Base-by-base conservation (phyloP, 1,139 yeast species). In the Geotrichum bryndzae region DNA sequence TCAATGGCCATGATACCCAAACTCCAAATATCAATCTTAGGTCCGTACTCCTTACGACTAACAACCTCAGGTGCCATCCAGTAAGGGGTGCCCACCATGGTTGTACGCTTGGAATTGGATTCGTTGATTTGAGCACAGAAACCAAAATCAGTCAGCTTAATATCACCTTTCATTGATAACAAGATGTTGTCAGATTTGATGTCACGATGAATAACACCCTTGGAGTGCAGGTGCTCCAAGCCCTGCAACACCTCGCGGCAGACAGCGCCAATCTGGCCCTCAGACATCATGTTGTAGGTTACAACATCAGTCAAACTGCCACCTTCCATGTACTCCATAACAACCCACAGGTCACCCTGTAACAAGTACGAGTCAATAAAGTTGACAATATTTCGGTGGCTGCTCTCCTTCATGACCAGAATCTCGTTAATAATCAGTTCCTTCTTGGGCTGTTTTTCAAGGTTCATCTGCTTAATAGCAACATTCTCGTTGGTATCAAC, bases 31-130 rank as follows among this genome's bases (percentile, higher is more conserved):
- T 94, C 99, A 62, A 94, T 97, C 76, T 95, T 92, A 51, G 97
- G 96, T 1, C 97, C 99, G 73, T 94, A 94, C 69, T 91, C 97
- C 72, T 92, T 91, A 67, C 96, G 81, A 10, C 91, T 85, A 25
- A 94, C 97, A 62, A 94, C 97, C 75, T 94, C 99, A 1, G 99
- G 99, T 0, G 99, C 99, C 99, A 94, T 94, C 99, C 99, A 94
- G 74, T 94, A 94, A 4, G 99, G 99, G 0, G 99, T 94, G n/a
- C 99, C 99, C 23, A 94, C 99, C 96, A 94, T 90, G 2, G 99
- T 94, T 7, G 96, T 91, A 74, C 99, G 84, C 76, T 92, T 92
- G 65, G 87, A 77, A 64, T 89, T 87, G 58, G 84, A 80, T 70
- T 92, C 98, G 68, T 88, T 92, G 68, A 94, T 88, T 74, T 92